Conservation (phyloP, 805 yeast species). For the Ogataea sp. region DNA sequence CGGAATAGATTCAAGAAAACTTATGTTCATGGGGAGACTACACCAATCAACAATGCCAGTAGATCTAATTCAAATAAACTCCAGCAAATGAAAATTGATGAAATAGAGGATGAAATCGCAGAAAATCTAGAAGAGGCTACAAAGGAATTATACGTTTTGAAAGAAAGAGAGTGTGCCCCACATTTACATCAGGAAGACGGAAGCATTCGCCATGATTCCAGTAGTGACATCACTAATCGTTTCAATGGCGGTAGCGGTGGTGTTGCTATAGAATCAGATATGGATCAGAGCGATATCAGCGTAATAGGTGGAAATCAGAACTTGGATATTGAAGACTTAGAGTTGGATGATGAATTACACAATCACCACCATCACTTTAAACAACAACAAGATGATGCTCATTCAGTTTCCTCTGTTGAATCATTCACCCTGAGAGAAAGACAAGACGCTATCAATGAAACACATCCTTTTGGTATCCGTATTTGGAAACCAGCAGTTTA, state of each 20-base stretch:
- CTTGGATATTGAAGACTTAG: conserved; percentile 4
- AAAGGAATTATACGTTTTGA: conserved; percentile 16
- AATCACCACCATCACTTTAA: conserved; percentile 6
- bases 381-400: conserved; percentile 23
- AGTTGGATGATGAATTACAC: conserved; percentile 9
- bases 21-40: conserved; percentile 1
- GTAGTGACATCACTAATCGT: no score
- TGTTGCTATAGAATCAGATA: neutral
- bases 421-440: conserved; percentile 85
- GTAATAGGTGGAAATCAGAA: neutral
- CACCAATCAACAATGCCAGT: neutral
- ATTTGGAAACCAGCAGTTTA: conserved; percentile 98
- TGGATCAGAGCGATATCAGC: neutral
- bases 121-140: conserved; percentile 14
- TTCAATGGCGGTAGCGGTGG: no score
- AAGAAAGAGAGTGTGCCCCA: conserved; percentile 22
- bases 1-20: conserved; percentile 33
- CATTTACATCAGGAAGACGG: no score
- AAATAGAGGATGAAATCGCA: conserved; percentile 21
- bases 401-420: conserved; percentile 48
- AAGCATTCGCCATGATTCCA: no score
- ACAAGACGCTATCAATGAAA: conserved; percentile 91
- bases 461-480: conserved; percentile 97
- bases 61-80: neutral
- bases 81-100: conserved; percentile 9